phyloP scores from a whole-genome alignment of 352 stramenopile species.

The Globisporangium spinosum region DNA sequence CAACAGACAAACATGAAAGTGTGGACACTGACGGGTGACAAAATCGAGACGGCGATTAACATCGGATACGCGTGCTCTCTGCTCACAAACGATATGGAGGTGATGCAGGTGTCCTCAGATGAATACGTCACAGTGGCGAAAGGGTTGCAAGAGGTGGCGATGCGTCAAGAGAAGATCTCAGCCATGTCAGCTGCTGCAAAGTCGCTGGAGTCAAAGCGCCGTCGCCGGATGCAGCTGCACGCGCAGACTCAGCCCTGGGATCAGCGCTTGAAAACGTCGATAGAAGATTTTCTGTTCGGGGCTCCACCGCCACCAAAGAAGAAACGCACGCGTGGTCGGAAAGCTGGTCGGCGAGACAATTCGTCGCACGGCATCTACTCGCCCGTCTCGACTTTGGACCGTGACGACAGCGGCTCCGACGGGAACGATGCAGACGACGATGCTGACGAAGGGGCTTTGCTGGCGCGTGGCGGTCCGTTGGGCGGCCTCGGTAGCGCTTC shows the following conservation, averaged over 20 bases:
- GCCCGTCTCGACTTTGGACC: slow-evolving; percentile 14
- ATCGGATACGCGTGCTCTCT: slow-evolving; percentile 92
- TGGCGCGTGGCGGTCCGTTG: slow-evolving; percentile 5
- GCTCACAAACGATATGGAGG: slow-evolving; percentile 75
- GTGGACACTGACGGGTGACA: slow-evolving; percentile 95
- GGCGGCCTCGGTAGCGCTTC: neutral
- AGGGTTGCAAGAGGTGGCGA: slow-evolving; percentile 44
- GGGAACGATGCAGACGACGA: slow-evolving; percentile 2
- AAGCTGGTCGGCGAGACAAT: neutral
- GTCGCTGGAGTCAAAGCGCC: slow-evolving; percentile 1
- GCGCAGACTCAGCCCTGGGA: slow-evolving; percentile 1
- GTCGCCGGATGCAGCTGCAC: slow-evolving; percentile 3
- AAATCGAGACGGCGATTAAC: slow-evolving; percentile 94
- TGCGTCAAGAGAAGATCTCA: slow-evolving; percentile 23
- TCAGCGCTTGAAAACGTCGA: slow-evolving; percentile 4
- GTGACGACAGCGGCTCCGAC: slow-evolving; percentile 5
- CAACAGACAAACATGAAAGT: slow-evolving; percentile 90
- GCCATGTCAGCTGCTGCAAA: slow-evolving; percentile 3
- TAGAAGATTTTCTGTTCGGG: slow-evolving; percentile 12
- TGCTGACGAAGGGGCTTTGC: slow-evolving; percentile 2
- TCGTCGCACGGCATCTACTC: slow-evolving; percentile 11
- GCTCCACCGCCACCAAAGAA: slow-evolving; percentile 7
- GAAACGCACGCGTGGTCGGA: slow-evolving; percentile 10
- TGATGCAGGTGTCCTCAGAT: slow-evolving; percentile 56
- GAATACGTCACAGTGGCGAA: slow-evolving; percentile 57